These are phyloP conservation scores for Podospora sp. DNA, from an alignment of 495 filamentous ascomycete genomes.

Conservation along the genomic window DNA sequence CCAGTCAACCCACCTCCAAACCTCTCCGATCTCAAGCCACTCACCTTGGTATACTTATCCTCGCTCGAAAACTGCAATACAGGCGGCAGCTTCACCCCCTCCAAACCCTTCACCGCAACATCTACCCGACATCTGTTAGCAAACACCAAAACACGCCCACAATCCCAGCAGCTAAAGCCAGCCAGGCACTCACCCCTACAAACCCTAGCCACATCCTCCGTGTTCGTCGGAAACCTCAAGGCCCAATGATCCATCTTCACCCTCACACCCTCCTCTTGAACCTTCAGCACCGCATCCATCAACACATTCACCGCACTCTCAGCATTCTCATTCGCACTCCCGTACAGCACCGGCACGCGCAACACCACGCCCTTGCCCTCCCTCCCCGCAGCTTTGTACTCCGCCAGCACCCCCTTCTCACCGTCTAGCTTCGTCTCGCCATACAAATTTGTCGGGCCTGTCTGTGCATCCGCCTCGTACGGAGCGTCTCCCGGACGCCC, in stretches of 20 bases:
- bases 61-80: conserved; percentile 89
- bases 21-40: background rate
- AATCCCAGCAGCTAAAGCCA: background rate
- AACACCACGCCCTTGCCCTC: conserved; percentile 67
- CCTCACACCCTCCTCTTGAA: conserved; percentile 58
- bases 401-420: conserved; percentile 70
- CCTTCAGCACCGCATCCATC: conserved; percentile 71
- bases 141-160: background rate
- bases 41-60: conserved; percentile 74
- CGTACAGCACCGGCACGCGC: conserved; percentile 88
- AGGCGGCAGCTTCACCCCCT: conserved; percentile 58
- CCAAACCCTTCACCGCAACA: conserved; percentile 68
- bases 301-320: conserved; percentile 87
- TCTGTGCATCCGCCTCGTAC: conserved; percentile 66
- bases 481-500: conserved; percentile 82
- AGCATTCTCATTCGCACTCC: conserved; percentile 58
- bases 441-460: conserved; percentile 80
- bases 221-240: conserved; percentile 80
- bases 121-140: conserved; percentile 36
- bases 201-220: conserved; percentile 85
- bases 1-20: background rate
- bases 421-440: conserved; percentile 87
- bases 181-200: conserved; percentile 49
- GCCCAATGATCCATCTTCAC: conserved; percentile 91
- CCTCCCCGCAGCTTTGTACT: conserved; percentile 52